A percentile compares a stretch with the other conserved stretches of the same genome.
Conservation (phyloP, 192 early-diverging fungal species). For the Piromyces sp. region DNA sequence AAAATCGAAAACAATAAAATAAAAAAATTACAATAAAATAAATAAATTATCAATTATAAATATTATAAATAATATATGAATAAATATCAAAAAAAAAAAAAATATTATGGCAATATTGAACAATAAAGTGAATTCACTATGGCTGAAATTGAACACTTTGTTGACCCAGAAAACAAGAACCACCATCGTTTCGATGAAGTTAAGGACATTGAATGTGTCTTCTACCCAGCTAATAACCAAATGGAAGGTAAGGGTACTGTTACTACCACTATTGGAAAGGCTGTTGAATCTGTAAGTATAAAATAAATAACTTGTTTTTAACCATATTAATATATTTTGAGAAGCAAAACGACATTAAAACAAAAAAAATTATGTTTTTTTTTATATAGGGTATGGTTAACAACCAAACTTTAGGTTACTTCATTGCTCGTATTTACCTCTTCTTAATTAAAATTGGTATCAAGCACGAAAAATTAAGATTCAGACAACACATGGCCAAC, state of each 20-base stretch:
- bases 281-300: conserved; percentile 46
- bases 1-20: too few relatives aligned
- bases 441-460: conserved; percentile 86
- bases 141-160: conserved; percentile 99
- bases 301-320: too few relatives aligned
- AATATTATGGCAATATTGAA: not conserved
- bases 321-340: too few relatives aligned
- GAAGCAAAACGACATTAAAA: too few relatives aligned
- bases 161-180: conserved; percentile 81
- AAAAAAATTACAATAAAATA: too few relatives aligned
- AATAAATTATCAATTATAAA: too few relatives aligned
- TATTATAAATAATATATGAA: too few relatives aligned
- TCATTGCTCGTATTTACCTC: conserved; percentile 80
- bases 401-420: conserved; percentile 98
- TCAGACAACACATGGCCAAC: conserved; percentile 97
- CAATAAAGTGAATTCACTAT: conserved; percentile 77
- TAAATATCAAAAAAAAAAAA: not conserved
- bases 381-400: conserved; percentile 47
- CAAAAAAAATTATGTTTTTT: too few relatives aligned
- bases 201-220: conserved; percentile 49
- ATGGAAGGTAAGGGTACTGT: conserved; percentile 52
- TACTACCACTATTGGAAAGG: conserved; percentile 75
- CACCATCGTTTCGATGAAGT: conserved; percentile 83
- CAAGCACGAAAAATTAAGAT: conserved; percentile 63
- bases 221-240: conserved; percentile 66